Base-by-base conservation (phyloP, 108 stramenopile genomes). In the Phaeodactylum tricornutum region DNA sequence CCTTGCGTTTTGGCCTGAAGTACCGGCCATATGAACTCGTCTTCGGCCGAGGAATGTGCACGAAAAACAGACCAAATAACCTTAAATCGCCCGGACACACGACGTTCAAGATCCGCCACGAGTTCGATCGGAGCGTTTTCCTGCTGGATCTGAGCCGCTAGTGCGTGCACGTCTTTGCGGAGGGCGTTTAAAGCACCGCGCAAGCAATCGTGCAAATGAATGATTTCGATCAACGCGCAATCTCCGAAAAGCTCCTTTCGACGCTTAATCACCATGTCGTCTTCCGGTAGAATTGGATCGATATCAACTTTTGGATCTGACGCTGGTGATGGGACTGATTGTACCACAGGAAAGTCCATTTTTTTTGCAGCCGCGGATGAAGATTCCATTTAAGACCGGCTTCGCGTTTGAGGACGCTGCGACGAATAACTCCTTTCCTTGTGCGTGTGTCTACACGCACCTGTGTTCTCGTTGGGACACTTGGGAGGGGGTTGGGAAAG, bases 21-120 rank as follows among this genome's bases (percentile, higher is more conserved):
- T n/a, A 87, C 87, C 1, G 95, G 95, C 95, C 95, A 96, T 43
- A 96, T 96, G 38, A 91, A 87, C 54, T 96, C 92, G 64, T 96
- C 95, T 55, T 96, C 95, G 11, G 95, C 95, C 3, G 85, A 75
- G n/a, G 81, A 84, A 67, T 96, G 95, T 14, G 92, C 89, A 22
- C 83, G 86, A 58, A 96, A 96, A 26, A 96, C 95, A 29, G 69
- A 74, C 86, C 91, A 92, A 46, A 96, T 90, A 5, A 93, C 87
- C 35, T 87, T 73, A 61, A 96, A 96, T 34, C 92, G 68, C 34
- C 84, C 83, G 16, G 79, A 75, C 23, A 80, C 79, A 26, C 67
- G 58, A 1, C 72, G 56, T 61, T 85, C 83, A 26, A 90, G 49
- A 28, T 76, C 66, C 16, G 14, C 29, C 43, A 30, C 19, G 21